A percentile compares a stretch with the other conserved stretches of the same genome.
These are phyloP conservation scores for Cercophora sp. DNA, from an alignment of 495 filamentous ascomycete species.

Conservation along the genomic window DNA sequence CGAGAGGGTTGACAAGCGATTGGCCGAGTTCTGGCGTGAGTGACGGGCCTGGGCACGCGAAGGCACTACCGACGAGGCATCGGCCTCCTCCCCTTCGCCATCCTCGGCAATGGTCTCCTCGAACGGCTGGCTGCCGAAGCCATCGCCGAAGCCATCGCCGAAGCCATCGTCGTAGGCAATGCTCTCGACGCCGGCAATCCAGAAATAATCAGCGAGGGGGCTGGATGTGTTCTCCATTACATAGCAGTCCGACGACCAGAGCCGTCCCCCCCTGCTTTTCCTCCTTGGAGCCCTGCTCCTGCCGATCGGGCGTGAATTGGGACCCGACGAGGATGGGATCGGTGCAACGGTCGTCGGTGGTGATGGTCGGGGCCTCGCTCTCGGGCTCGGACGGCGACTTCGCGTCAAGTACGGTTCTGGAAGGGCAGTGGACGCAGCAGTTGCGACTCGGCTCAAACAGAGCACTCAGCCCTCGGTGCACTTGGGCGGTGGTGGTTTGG, in stretches of 20 bases:
- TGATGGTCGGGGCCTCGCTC: neutral
- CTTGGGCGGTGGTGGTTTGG: neutral
- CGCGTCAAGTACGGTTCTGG: neutral
- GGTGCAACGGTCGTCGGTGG: too few species aligned
- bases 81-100: slow-evolving; percentile 49
- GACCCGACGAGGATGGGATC: neutral
- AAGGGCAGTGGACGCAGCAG: neutral
- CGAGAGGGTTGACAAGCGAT: slow-evolving; percentile 62
- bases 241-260: slow-evolving; percentile 31
- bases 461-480: neutral
- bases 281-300: neutral
- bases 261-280: slow-evolving; percentile 11
- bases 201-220: slow-evolving; percentile 97
- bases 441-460: neutral
- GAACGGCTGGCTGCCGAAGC: slow-evolving; percentile 39
- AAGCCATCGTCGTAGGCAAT: slow-evolving; percentile 53
- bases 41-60: slow-evolving; percentile 54
- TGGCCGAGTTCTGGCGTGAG: slow-evolving; percentile 60
- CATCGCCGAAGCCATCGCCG: neutral
- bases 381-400: neutral
- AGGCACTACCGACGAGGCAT: slow-evolving; percentile 36
- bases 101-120: slow-evolving; percentile 82
- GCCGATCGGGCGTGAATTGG: neutral
- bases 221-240: slow-evolving; percentile 60
- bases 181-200: slow-evolving; percentile 91